Conservation (phyloP, 768 basidiomycete species). For the Serendipita sp. region DNA sequence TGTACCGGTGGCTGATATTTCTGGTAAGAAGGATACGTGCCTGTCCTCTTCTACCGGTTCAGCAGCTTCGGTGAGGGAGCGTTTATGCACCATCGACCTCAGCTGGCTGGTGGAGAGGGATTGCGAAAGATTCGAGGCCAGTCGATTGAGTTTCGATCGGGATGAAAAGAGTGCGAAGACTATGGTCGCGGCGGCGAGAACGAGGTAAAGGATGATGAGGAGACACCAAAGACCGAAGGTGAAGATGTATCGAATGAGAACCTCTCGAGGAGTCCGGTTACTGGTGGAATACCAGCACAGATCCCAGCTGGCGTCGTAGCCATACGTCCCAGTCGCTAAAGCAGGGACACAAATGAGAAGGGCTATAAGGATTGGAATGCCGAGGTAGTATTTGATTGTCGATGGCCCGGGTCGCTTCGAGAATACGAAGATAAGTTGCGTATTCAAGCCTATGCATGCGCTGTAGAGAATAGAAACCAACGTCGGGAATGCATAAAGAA, state of each 20-base stretch:
- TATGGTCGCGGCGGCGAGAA: slow-evolving; percentile 4
- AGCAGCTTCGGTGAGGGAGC: neutral
- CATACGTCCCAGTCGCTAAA: slow-evolving; percentile 1
- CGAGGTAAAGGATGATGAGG: slow-evolving; percentile 10
- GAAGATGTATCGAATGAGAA: slow-evolving; percentile 6
- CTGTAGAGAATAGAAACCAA: slow-evolving; percentile 9
- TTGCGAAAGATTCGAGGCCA: neutral
- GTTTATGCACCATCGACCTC: neutral
- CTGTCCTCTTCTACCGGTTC: neutral
- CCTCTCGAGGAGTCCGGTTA: neutral
- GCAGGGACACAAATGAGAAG: slow-evolving; percentile 9
- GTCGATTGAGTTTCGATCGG: neutral
- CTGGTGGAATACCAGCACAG: slow-evolving; percentile 8
- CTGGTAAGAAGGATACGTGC: neutral
- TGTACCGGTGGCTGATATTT: neutral
- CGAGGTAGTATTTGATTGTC: slow-evolving; percentile 10
- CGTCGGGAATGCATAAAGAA: slow-evolving; percentile 7
- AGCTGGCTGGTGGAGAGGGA: neutral
- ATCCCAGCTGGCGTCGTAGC: slow-evolving; percentile 8
- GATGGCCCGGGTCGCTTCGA: slow-evolving; percentile 6
- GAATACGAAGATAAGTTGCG: slow-evolving; percentile 9
- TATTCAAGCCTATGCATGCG: slow-evolving; percentile 8
- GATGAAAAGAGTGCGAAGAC: slow-evolving; percentile 1
- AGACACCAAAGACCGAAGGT: slow-evolving; percentile 11
- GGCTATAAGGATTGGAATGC: slow-evolving; percentile 1